Evolutionary conservation across 352 stramenopile species (phyloP).

Genomic region (Globisporangium middletonii): DNA sequence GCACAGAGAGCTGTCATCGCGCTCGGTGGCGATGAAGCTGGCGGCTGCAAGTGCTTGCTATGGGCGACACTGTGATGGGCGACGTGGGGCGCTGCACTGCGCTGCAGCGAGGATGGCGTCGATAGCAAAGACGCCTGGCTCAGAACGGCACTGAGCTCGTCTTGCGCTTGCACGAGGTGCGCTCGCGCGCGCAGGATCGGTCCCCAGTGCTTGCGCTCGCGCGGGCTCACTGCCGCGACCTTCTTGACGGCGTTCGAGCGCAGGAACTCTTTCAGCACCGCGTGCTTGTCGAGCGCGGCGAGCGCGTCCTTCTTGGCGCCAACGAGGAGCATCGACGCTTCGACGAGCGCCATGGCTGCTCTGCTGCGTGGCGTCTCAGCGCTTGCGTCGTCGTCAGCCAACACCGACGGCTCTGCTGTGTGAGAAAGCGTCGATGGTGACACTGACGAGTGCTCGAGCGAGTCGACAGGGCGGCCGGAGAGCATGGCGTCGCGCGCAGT

Average conservation of each 20-base stretch:
- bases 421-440: too few relatives aligned
- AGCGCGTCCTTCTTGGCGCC: constrained; percentile 10
- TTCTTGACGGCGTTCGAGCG: constrained; percentile 6
- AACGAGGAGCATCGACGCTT: constrained; percentile 10
- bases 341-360: constrained; percentile 5
- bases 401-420: constrained; percentile 4
- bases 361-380: not conserved
- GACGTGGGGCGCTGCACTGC: not conserved
- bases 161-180: constrained; percentile 5
- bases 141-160: not conserved
- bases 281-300: constrained; percentile 3
- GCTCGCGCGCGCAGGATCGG: constrained; percentile 1
- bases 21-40: not conserved
- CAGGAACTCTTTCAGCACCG: constrained; percentile 13
- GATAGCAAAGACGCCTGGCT: not conserved
- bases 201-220: constrained; percentile 10
- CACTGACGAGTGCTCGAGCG: not conserved
- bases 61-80: not conserved
- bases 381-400: constrained; percentile 4
- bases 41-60: not conserved
- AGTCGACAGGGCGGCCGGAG: not conserved
- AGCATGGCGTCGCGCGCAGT: constrained; percentile 13
- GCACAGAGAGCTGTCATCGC: constrained; percentile 6
- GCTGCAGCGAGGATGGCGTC: not conserved
- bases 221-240: constrained; percentile 4